Evolutionary conservation across 768 basidiomycete genomes (phyloP).

Genomic region (Tulasnella sp.): DNA sequence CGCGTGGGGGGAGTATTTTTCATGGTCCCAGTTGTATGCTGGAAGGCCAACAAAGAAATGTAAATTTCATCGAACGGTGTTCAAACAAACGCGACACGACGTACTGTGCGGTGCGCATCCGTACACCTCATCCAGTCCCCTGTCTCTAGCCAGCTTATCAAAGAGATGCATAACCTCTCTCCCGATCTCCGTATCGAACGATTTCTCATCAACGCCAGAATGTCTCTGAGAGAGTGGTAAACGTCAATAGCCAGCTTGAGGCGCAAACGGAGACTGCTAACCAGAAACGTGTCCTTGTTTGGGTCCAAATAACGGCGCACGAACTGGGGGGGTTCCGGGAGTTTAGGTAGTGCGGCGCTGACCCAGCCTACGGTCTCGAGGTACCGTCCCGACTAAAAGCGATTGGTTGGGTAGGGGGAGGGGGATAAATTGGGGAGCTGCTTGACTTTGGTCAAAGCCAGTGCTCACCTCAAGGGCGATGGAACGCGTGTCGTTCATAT

Average conservation of each 20-base stretch:
- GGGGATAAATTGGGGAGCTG: neutral
- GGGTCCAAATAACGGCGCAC: constrained; percentile 13
- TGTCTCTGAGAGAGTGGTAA: neutral
- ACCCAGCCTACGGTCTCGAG: constrained; percentile 24
- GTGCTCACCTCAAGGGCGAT: neutral
- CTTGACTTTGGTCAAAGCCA: neutral
- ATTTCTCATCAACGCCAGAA: neutral
- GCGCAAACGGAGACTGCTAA: neutral
- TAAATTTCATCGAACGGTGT: neutral
- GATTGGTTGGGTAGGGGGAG: neutral
- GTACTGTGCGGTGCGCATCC: constrained; percentile 2
- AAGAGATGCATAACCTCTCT: neutral
- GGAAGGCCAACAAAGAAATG: neutral
- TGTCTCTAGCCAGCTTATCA: neutral
- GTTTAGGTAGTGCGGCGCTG: neutral
- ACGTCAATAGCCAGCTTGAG: neutral
- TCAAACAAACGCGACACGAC: neutral
- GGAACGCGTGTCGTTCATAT: neutral
- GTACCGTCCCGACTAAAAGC: constrained; percentile 7
- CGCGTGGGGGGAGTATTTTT: neutral
- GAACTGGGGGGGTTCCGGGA: neutral
- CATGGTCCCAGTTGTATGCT: constrained; percentile 18
- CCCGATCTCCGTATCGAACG: neutral
- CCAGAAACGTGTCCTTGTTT: constrained; percentile 11
- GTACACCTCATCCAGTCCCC: neutral